phyloP scores from a whole-genome alignment of 768 basidiomycete species.

The Russula foetens region DNA sequence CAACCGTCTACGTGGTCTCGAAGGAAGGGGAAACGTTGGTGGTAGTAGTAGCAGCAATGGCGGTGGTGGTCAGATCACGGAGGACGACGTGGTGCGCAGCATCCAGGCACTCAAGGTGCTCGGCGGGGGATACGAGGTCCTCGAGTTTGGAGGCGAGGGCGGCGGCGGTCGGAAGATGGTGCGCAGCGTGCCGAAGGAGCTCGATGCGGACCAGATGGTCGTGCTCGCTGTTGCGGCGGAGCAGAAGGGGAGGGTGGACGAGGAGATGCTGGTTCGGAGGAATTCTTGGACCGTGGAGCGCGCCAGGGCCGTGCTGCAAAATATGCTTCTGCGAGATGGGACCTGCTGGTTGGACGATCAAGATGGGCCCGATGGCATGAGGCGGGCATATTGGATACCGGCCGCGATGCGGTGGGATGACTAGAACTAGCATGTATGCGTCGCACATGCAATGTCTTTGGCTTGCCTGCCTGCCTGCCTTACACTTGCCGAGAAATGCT shows the following conservation, averaged over 20 bases:
- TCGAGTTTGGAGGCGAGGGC: constrained; percentile 58
- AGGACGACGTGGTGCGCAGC: constrained; percentile 76
- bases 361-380: constrained; percentile 42
- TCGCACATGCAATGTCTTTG: not conserved
- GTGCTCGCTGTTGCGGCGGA: constrained; percentile 69
- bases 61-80: constrained; percentile 54
- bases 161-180: constrained; percentile 61
- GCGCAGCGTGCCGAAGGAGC: constrained; percentile 79
- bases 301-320: constrained; percentile 70
- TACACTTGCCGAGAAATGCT: not conserved
- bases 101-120: constrained; percentile 85
- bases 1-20: constrained; percentile 62
- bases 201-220: constrained; percentile 83
- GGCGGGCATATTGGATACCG: constrained; percentile 78
- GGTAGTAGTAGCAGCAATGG: too few relatives aligned
- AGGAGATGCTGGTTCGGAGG: constrained; percentile 47
- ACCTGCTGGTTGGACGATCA: constrained; percentile 95
- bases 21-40: constrained; percentile 27
- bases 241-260: constrained; percentile 61
- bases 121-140: constrained; percentile 84
- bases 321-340: constrained; percentile 86
- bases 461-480: not conserved
- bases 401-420: constrained; percentile 83
- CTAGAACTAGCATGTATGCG: constrained; percentile 25
- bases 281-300: constrained; percentile 77